Evolutionary conservation across 371 early-diverging fungal species (phyloP).

Genomic region (Cladochytrium tenue): DNA sequence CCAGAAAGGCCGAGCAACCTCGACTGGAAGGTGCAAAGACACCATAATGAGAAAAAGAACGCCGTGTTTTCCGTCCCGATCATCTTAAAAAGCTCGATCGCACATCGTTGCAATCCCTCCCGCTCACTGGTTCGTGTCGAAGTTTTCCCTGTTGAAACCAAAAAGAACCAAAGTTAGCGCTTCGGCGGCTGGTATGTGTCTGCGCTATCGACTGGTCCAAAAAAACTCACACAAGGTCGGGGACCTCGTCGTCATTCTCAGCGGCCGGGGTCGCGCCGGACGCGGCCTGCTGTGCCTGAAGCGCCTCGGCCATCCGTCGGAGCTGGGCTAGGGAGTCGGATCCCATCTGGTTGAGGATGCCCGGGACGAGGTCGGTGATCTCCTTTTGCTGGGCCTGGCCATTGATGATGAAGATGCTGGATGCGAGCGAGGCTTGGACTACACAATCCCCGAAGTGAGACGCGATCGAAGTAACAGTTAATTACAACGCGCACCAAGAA

Average conservation of each 20-base stretch:
- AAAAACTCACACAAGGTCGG: conserved; percentile 41
- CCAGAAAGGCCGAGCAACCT: too few relatives aligned
- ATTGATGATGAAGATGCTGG: conserved; percentile 91
- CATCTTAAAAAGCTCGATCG: too few relatives aligned
- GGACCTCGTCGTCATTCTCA: conserved; percentile 51
- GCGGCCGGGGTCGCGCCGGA: conserved; percentile 29
- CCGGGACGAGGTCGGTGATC: conserved; percentile 87
- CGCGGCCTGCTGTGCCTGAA: conserved; percentile 61
- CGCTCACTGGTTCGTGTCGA: conserved; percentile 9
- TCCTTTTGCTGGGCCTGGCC: conserved; percentile 88
- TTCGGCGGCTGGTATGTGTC: too few relatives aligned
- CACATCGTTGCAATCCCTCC: too few relatives aligned
- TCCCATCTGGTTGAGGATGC: conserved; percentile 93
- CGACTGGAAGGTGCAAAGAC: too few relatives aligned
- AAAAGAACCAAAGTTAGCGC: background rate
- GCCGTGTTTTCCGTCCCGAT: too few relatives aligned
- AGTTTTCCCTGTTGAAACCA: conserved; percentile 15
- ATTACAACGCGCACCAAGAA: too few relatives aligned
- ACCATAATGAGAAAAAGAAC: too few relatives aligned
- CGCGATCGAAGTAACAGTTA: too few relatives aligned
- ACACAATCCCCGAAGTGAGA: conserved; percentile 5
- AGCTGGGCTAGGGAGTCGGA: conserved; percentile 89
- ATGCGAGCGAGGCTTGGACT: conserved; percentile 81
- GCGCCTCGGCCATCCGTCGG: conserved; percentile 83
- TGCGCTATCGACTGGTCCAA: too few relatives aligned